Conservation (phyloP, 176 grass and related monocot genomes). For the Oryza brachyantha region DNA sequence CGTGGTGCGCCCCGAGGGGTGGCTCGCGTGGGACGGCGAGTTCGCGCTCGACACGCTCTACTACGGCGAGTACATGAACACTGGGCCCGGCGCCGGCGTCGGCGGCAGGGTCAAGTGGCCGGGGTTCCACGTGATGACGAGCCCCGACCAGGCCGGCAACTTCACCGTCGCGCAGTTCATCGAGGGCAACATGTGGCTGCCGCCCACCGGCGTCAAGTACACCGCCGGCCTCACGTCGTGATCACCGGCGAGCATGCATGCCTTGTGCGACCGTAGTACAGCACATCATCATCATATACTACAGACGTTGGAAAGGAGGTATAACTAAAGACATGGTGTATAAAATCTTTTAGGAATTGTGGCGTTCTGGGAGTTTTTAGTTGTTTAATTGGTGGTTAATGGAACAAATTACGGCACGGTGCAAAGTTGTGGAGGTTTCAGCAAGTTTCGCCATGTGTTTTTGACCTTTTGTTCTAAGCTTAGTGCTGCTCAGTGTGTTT, state of each 20-base stretch:
- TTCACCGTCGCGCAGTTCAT: constrained; percentile 78
- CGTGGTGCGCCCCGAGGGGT: constrained; percentile 55
- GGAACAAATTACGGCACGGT: neutral
- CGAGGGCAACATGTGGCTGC: constrained; percentile 71
- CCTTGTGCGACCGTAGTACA: neutral
- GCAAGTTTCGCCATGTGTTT: neutral
- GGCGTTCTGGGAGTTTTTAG: neutral
- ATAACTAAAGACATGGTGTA: neutral
- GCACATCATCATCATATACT: neutral
- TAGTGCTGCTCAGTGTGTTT: neutral
- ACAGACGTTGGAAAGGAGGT: neutral
- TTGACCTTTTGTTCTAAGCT: neutral
- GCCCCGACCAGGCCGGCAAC: constrained; percentile 30
- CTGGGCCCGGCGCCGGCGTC: constrained; percentile 41
- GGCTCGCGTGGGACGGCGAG: constrained; percentile 57
- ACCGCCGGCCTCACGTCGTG: constrained; percentile 43
- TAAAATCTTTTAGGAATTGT: neutral
- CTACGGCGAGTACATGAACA: constrained; percentile 73
- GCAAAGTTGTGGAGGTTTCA: neutral
- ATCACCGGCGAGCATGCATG: neutral
- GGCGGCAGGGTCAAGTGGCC: constrained; percentile 45
- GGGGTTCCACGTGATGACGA: constrained; percentile 50
- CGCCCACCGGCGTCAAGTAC: constrained; percentile 58
- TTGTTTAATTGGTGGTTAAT: constrained; percentile 3
- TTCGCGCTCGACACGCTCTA: constrained; percentile 52